Evolutionary conservation across 305 asterid species (phyloP).

Genomic region (Ilex paraguariensis): DNA sequence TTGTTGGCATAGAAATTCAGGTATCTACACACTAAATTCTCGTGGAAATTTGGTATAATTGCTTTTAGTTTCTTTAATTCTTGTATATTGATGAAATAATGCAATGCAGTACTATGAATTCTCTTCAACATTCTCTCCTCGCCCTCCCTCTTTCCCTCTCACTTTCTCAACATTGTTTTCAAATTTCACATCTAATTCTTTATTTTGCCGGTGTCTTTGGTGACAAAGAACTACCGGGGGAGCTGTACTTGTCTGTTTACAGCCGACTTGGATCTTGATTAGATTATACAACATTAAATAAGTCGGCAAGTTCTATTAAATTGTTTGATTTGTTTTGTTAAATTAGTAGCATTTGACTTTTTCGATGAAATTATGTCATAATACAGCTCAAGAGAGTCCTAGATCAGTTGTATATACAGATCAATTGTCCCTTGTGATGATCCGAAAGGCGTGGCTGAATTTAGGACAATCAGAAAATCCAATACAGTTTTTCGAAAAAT

Average conservation of each 20-base stretch:
- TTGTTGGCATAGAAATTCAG: not conserved
- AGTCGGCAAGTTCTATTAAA: conserved; percentile 20
- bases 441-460: conserved; percentile 64
- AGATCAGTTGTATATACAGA: conserved; percentile 61
- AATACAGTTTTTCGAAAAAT: conserved; percentile 28
- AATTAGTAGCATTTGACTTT: conserved; percentile 24
- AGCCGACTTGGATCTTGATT: conserved; percentile 15
- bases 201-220: conserved; percentile 19
- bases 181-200: conserved; percentile 17
- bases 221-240: conserved; percentile 17
- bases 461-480: conserved; percentile 46
- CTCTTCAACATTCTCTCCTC: not conserved
- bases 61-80: too few species aligned
- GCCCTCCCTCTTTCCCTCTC: not conserved
- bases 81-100: not conserved
- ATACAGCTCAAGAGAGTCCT: conserved; percentile 57
- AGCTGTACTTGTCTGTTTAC: conserved; percentile 15
- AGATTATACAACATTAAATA: conserved; percentile 10
- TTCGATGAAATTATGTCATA: conserved; percentile 18
- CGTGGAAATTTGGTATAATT: too few species aligned
- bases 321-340: conserved; percentile 14
- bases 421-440: conserved; percentile 71
- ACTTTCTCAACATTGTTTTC: not conserved
- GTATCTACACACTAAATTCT: too few species aligned
- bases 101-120: not conserved